A percentile compares a stretch with the other conserved stretches of the same genome.
phyloP scores from a whole-genome alignment of 2,329 filamentous ascomycete species.

The Diaporthe citri region DNA sequence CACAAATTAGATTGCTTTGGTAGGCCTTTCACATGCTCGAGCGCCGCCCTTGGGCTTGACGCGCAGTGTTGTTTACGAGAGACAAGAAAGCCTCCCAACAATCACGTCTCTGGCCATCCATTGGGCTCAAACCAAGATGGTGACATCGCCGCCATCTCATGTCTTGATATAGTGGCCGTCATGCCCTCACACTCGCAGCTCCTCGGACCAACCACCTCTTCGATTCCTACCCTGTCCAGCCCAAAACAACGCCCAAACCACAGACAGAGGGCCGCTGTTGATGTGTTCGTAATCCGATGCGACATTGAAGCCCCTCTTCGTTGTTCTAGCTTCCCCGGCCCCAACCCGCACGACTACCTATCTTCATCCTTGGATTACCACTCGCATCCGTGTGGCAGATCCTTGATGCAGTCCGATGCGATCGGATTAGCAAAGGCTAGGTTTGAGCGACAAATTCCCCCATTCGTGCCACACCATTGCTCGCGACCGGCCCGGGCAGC shows the following conservation, averaged over 20 bases:
- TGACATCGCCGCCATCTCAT: constrained; percentile 23
- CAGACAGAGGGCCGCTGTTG: too few relatives aligned
- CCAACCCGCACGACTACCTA: constrained; percentile 10
- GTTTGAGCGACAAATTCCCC: constrained; percentile 31
- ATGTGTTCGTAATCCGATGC: neutral
- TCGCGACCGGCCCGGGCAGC: constrained; percentile 6
- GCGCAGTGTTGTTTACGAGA: neutral
- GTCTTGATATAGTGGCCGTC: neutral
- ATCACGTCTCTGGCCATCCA: neutral
- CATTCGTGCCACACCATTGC: constrained; percentile 3
- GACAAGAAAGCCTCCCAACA: neutral
- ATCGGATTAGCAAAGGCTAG: neutral
- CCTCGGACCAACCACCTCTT: constrained; percentile 1
- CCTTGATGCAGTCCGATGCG: constrained; percentile 1
- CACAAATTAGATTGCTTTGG: neutral
- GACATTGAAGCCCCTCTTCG: neutral
- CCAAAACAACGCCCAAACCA: constrained; percentile 11
- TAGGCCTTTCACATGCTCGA: constrained; percentile 18
- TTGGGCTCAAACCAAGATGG: constrained; percentile 1
- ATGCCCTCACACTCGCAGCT: neutral
- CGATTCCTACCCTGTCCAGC: neutral
- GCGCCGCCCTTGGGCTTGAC: neutral
- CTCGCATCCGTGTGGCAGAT: constrained; percentile 10
- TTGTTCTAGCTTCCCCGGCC: constrained; percentile 5
- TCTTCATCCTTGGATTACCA: neutral